Conservation (phyloP, 148 eudicot species). For the Spergularia bocconei region DNA sequence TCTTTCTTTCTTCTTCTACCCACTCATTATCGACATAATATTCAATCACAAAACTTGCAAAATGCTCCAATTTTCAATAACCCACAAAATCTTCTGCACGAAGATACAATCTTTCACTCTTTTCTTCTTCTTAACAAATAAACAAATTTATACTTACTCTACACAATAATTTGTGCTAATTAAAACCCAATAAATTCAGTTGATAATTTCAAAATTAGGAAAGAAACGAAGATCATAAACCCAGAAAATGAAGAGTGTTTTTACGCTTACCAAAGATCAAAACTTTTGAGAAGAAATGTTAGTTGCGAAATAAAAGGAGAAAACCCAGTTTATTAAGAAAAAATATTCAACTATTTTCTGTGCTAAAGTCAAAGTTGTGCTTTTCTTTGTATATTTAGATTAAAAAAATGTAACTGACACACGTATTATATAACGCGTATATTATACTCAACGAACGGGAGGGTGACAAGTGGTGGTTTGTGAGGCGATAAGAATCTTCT, state of each 20-base stretch:
- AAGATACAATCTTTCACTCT: conserved; percentile 15
- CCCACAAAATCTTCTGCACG: background rate
- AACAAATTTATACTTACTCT: background rate
- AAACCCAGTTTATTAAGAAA: conserved; percentile 4
- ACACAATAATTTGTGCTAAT: too few relatives aligned
- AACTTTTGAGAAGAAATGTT: background rate
- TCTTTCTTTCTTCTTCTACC: conserved; percentile 1
- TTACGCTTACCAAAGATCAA: background rate
- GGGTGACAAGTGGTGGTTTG: background rate
- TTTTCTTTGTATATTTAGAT: background rate
- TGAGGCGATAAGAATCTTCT: conserved; percentile 4
- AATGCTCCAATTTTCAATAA: background rate
- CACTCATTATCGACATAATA: background rate
- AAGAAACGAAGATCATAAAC: background rate
- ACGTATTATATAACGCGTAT: conserved; percentile 11
- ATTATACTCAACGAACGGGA: background rate
- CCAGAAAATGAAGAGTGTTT: background rate
- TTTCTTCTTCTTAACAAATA: background rate
- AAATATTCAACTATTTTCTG: background rate
- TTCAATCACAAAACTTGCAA: background rate
- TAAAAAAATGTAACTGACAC: background rate
- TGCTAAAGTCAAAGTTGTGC: conserved; percentile 16
- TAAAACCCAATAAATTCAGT: too few relatives aligned
- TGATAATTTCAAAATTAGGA: background rate
- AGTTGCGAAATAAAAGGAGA: background rate